Conservation (phyloP, 768 basidiomycete genomes). For the Cystobasidium tubakii region DNA sequence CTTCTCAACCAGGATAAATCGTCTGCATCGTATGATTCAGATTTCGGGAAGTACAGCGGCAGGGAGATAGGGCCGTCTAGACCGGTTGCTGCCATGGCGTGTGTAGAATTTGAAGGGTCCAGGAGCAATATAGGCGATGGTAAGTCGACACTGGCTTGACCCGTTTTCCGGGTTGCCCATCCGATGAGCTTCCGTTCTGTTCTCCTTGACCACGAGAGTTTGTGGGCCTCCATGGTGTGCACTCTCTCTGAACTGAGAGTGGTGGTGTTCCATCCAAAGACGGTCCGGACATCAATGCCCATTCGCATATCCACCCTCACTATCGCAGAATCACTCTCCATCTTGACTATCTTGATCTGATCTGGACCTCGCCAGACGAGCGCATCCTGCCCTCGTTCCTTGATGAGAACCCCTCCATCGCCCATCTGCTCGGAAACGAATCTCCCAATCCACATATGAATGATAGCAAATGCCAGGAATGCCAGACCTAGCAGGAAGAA, state of each 20-base stretch:
- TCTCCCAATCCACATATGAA: slow-evolving; percentile 33
- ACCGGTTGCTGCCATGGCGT: not conserved
- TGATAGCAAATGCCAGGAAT: slow-evolving; percentile 28
- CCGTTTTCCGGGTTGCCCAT: slow-evolving; percentile 14
- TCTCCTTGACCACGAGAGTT: slow-evolving; percentile 3
- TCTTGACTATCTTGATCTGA: slow-evolving; percentile 20
- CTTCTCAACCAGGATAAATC: slow-evolving; percentile 15
- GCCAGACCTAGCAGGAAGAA: slow-evolving; percentile 9
- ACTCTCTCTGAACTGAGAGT: not conserved
- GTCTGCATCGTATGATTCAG: slow-evolving; percentile 2
- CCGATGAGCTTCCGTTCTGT: slow-evolving; percentile 16
- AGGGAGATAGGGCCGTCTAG: not conserved
- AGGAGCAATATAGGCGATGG: slow-evolving; percentile 19
- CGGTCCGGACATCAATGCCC: slow-evolving; percentile 29
- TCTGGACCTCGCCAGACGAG: slow-evolving; percentile 27
- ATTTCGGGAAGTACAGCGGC: slow-evolving; percentile 25
- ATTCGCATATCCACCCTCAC: slow-evolving; percentile 28
- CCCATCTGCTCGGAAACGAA: slow-evolving; percentile 32
- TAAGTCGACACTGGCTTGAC: slow-evolving; percentile 14
- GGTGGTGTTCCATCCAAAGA: slow-evolving; percentile 27
- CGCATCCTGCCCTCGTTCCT: slow-evolving; percentile 17
- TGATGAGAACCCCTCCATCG: slow-evolving; percentile 16
- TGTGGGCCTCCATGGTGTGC: not conserved
- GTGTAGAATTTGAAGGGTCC: not conserved
- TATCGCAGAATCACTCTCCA: slow-evolving; percentile 1